Percentiles rank a stretch among this genome's conserved stretches.
Conservation (phyloP, 345 rosid genomes). For the Gossypium bickii region DNA sequence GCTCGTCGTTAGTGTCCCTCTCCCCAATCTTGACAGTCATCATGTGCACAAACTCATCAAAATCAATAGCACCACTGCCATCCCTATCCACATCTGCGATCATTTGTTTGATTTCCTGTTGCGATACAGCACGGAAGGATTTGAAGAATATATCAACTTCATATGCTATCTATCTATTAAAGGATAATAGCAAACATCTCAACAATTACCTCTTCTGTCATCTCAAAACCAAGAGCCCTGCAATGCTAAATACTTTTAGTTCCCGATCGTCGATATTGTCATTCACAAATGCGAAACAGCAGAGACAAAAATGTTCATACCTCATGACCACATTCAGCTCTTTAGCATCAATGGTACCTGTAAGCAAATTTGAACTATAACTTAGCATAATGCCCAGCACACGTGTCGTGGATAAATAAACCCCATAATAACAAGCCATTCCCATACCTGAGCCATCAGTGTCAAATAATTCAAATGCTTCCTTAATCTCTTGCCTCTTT, state of each 20-base stretch:
- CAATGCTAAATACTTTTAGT: slow-evolving; percentile 17
- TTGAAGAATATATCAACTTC: neutral
- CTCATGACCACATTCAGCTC: slow-evolving; percentile 99
- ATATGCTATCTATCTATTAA: neutral
- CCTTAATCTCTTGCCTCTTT: slow-evolving; percentile 85
- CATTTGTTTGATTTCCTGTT: slow-evolving; percentile 91
- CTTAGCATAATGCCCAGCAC: neutral
- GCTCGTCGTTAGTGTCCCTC: slow-evolving; percentile 88
- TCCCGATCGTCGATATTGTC: neutral
- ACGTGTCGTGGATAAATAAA: neutral
- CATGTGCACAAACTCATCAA: slow-evolving; percentile 87
- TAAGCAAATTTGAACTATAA: slow-evolving; percentile 3
- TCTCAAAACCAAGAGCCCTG: slow-evolving; percentile 98
- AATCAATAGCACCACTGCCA: slow-evolving; percentile 95
- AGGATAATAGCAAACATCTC: neutral
- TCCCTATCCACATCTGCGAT: slow-evolving; percentile 97
- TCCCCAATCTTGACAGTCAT: slow-evolving; percentile 98
- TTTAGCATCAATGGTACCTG: slow-evolving; percentile 92
- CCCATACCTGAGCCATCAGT: slow-evolving; percentile 81
- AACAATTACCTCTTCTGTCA: slow-evolving; percentile 74
- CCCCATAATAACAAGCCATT: neutral
- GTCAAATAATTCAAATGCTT: slow-evolving; percentile 93
- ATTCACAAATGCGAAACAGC: neutral
- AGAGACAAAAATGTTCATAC: slow-evolving; percentile 27
- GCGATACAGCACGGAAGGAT: slow-evolving; percentile 12